These are phyloP conservation scores for Coleophoma cylindrospora DNA, from an alignment of 2,329 filamentous ascomycete species.

Conservation along the genomic window DNA sequence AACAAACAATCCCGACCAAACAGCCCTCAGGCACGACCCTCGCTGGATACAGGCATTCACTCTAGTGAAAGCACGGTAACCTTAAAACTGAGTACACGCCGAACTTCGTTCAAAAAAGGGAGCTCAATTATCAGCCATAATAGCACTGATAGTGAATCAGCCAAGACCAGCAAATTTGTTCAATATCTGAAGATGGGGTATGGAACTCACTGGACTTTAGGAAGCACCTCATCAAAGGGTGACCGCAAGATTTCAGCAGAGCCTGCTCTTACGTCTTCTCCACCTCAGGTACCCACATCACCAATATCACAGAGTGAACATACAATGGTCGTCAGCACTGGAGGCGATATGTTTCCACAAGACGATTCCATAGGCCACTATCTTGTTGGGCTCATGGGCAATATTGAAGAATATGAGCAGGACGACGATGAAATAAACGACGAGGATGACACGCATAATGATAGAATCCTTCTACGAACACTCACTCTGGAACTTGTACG, in stretches of 20 bases:
- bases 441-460: constrained; percentile 30
- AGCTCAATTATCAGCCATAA: constrained; percentile 9
- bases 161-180: constrained; percentile 40
- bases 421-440: constrained; percentile 4
- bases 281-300: neutral
- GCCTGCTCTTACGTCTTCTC: neutral
- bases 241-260: neutral
- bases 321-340: too few relatives aligned
- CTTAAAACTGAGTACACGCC: neutral
- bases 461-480: constrained; percentile 58
- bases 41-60: neutral
- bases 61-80: neutral
- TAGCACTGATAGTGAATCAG: constrained; percentile 19
- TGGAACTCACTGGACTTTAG: constrained; percentile 59
- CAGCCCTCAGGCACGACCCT: neutral
- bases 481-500: constrained; percentile 60
- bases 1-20: neutral
- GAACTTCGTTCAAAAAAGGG: constrained; percentile 9
- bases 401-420: constrained; percentile 44
- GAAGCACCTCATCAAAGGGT: constrained; percentile 11
- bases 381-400: constrained; percentile 63
- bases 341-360: neutral
- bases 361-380: constrained; percentile 42
- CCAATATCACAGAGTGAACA: neutral
- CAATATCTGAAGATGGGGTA: constrained; percentile 64